A percentile compares a stretch with the other conserved stretches of the same genome.
Evolutionary conservation across 2,329 filamentous ascomycete genomes (phyloP).

Genomic region (Teratosphaeria zuluensis): DNA sequence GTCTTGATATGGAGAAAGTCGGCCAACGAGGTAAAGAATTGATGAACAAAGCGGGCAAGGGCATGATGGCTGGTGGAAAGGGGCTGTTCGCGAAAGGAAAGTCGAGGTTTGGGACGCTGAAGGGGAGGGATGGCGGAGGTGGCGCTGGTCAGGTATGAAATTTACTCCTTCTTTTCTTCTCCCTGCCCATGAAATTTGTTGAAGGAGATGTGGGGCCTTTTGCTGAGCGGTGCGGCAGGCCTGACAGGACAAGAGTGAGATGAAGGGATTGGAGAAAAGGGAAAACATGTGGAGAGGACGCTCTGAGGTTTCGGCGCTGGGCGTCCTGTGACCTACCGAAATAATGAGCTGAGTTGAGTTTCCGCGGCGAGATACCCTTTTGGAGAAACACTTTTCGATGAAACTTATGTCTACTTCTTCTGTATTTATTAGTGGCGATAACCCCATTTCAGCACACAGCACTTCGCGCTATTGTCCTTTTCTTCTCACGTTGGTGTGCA

Average conservation of each 20-base stretch:
- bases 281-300: background rate
- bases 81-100: slow-evolving; percentile 85
- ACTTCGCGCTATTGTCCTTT: background rate
- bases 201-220: slow-evolving; percentile 4
- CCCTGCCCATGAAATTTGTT: background rate
- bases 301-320: background rate
- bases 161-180: slow-evolving; percentile 1
- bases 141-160: slow-evolving; percentile 70
- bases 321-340: background rate
- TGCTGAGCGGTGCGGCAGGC: background rate
- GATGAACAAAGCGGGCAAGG: slow-evolving; percentile 65
- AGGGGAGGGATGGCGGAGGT: slow-evolving; percentile 47
- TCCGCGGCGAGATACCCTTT: too few species aligned
- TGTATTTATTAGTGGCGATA: background rate
- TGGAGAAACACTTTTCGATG: too few species aligned
- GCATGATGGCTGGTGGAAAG: slow-evolving; percentile 65
- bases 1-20: slow-evolving; percentile 35
- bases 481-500: background rate
- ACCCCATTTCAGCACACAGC: background rate
- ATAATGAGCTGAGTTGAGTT: too few species aligned
- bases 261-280: background rate
- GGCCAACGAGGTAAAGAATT: slow-evolving; percentile 82
- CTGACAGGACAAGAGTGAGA: background rate
- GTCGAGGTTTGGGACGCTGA: slow-evolving; percentile 54
- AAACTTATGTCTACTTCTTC: too few species aligned